Conservation (phyloP, 192 early-diverging fungal genomes). For the Thamnidium elegans region DNA sequence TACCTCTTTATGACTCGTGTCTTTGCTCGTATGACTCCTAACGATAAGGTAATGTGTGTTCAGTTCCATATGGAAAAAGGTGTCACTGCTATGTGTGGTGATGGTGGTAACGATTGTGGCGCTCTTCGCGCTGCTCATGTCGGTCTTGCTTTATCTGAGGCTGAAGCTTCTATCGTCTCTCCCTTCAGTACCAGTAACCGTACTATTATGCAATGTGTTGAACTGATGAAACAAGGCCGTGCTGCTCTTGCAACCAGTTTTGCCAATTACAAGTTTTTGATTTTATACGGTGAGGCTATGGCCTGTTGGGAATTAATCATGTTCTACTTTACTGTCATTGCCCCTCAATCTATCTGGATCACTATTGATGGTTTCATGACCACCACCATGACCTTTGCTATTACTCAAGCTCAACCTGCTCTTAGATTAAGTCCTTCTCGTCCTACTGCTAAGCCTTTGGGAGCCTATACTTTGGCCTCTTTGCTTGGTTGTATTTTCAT, state of each 20-base stretch:
- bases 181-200: slow-evolving; percentile 67
- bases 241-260: slow-evolving; percentile 72
- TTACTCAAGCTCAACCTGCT: slow-evolving; percentile 66
- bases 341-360: slow-evolving; percentile 72
- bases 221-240: slow-evolving; percentile 70
- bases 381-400: slow-evolving; percentile 55
- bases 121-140: slow-evolving; percentile 79
- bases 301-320: slow-evolving; percentile 60
- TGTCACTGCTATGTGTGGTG: slow-evolving; percentile 85
- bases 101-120: slow-evolving; percentile 85
- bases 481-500: slow-evolving; percentile 66
- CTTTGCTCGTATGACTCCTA: slow-evolving; percentile 79
- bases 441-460: slow-evolving; percentile 76
- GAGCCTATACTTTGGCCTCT: slow-evolving; percentile 67
- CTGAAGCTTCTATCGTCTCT: slow-evolving; percentile 83
- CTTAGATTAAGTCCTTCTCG: slow-evolving; percentile 50
- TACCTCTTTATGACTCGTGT: slow-evolving; percentile 67
- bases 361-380: slow-evolving; percentile 68
- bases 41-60: slow-evolving; percentile 73
- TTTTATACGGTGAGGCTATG: slow-evolving; percentile 74
- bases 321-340: slow-evolving; percentile 76
- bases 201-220: slow-evolving; percentile 66
- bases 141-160: slow-evolving; percentile 76
- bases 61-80: slow-evolving; percentile 74
- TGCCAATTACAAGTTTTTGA: slow-evolving; percentile 75